These are phyloP conservation scores for Diospyros kaki DNA, from an alignment of 148 eudicot genomes.

Conservation along the genomic window DNA sequence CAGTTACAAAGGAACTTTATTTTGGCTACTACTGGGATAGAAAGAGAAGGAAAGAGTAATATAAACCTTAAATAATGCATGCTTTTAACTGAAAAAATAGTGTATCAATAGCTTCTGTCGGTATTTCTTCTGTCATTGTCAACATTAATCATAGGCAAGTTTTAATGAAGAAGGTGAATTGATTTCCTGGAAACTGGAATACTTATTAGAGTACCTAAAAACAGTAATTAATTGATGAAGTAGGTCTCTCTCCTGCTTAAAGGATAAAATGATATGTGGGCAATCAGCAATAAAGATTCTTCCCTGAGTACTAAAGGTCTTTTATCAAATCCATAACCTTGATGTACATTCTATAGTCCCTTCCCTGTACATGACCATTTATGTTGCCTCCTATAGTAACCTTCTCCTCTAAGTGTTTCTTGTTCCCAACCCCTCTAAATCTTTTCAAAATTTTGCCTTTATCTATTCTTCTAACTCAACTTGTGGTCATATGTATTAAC, in stretches of 20 bases:
- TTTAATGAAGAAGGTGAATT: background rate
- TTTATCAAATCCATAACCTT: too few species aligned
- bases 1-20: background rate
- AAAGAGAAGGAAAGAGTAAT: background rate
- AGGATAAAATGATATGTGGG: background rate
- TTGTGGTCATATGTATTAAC: too few species aligned
- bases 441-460: too few species aligned
- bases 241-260: background rate
- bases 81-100: background rate
- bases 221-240: background rate
- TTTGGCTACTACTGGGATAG: background rate
- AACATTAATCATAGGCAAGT: background rate
- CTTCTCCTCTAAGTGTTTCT: too few species aligned
- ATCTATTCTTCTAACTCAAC: too few species aligned
- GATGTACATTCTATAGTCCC: too few species aligned
- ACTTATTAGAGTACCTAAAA: background rate
- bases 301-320: too few species aligned
- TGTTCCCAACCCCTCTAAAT: too few species aligned
- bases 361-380: too few species aligned
- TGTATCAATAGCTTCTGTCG: background rate
- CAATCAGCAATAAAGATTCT: constrained; percentile 4
- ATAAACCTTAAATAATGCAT: background rate
- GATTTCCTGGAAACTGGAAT: background rate
- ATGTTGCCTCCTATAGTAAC: too few species aligned
- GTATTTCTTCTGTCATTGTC: background rate